Evolutionary conservation across 1,284 basidiomycete genomes (phyloP).

Genomic region (Cryptococcus hybrid): DNA sequence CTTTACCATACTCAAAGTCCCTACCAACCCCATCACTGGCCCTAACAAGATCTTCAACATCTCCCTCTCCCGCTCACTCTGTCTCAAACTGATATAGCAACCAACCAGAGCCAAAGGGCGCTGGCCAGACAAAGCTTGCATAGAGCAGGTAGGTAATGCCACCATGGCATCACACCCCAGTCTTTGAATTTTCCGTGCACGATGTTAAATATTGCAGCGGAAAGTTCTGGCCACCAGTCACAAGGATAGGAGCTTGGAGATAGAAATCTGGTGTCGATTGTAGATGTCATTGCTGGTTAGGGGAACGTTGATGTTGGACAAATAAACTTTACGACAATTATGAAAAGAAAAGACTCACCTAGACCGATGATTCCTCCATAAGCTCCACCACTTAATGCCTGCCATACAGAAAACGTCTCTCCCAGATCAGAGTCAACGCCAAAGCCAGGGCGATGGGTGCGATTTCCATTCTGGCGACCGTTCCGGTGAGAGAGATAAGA

Average conservation of each 20-base stretch:
- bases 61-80: background rate
- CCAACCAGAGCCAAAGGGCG: constrained; percentile 53
- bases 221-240: constrained; percentile 76
- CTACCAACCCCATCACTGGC: background rate
- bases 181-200: constrained; percentile 78
- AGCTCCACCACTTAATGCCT: constrained; percentile 58
- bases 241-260: constrained; percentile 36
- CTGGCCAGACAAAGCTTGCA: constrained; percentile 75
- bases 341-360: constrained; percentile 55
- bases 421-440: constrained; percentile 59
- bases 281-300: constrained; percentile 75
- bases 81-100: background rate
- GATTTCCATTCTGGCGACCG: constrained; percentile 80
- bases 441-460: constrained; percentile 65
- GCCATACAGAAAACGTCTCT: constrained; percentile 52
- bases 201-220: constrained; percentile 81
- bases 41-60: background rate
- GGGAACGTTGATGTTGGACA: constrained; percentile 64
- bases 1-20: constrained; percentile 37
- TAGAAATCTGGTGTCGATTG: constrained; percentile 62
- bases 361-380: constrained; percentile 59
- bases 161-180: constrained; percentile 83
- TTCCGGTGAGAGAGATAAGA: constrained; percentile 64
- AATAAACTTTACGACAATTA: constrained; percentile 9
- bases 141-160: constrained; percentile 70